Evolutionary conservation across 2,329 filamentous ascomycete species (phyloP), one percentile per base, ranked within the genome.

Genomic region (Akanthomyces dipterigenus): DNA sequence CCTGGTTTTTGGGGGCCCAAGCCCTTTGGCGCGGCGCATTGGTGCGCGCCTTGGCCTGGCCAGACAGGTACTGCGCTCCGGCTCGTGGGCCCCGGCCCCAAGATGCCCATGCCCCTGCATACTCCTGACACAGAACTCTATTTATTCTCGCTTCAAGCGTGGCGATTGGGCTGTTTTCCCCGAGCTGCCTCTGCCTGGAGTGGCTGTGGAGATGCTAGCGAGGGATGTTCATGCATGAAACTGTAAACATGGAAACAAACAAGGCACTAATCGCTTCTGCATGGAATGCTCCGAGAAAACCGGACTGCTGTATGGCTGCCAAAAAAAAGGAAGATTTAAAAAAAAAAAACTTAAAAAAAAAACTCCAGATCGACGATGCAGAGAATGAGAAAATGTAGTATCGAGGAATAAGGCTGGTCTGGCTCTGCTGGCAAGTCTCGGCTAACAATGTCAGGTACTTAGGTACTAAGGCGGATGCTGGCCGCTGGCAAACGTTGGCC

Each of bases 1-100:
- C 62, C 53, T 65, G 46, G 64, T 62, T 26, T 26, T 64, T 65
- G 34, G 64, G 45, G 43, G 57, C 46, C 62, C 57, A 63, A 60
- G 57, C 36, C 40, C 49, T 53, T 11, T 46, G 48, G 20, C 28
- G 57, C 28, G 45, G 38, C 24, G 24, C 36, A 43, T 43, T 22
- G 46, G 34, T 43, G 20, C 36, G 34, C 24, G 45, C 36, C 34
- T 50, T 24, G 36, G 46, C 16, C 22, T 3, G 28, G 56, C 11
- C 46, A 34, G 16, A 31, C 24, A 40, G 14, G 38, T 28, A 20
- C 50, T 40, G 40, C 24, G 53, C 53, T 28, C 53, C 26, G 28
- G 53, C 20, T 48, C 43, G 55, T 14, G 43, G 26, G 16, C 31
- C 20, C 36, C 36, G 36, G n/a, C 14, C 5, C 38, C 20, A 16